Conservation (phyloP, 1,284 basidiomycete genomes). For the Afroboletus lepidellus region DNA sequence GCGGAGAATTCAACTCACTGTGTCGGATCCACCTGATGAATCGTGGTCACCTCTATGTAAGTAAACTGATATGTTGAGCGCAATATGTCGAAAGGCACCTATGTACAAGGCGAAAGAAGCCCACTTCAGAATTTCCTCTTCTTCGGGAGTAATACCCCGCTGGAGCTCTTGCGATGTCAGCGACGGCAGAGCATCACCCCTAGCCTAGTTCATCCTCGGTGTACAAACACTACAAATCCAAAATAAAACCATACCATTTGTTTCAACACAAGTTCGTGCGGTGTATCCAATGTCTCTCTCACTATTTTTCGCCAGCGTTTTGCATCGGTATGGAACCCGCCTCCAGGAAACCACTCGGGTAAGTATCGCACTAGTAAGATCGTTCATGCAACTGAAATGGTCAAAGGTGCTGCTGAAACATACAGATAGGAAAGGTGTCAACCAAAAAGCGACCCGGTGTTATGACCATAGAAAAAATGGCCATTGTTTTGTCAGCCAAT, state of each 20-base stretch:
- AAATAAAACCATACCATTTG: not conserved
- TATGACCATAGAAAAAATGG: not conserved
- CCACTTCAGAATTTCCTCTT: conserved; percentile 1
- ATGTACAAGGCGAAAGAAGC: conserved; percentile 11
- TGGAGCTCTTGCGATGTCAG: not conserved
- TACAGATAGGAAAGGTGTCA: conserved; percentile 27
- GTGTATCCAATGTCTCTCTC: not conserved
- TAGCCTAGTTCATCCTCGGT: not conserved
- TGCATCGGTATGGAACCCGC: not conserved
- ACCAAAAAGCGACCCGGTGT: conserved; percentile 26
- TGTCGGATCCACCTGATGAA: no score
- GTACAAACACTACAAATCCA: not conserved
- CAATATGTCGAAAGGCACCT: conserved; percentile 6
- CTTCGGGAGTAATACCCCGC: conserved; percentile 8
- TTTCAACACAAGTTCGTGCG: not conserved
- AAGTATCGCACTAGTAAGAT: conserved; percentile 35
- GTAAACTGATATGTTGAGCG: no score
- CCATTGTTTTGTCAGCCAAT: not conserved
- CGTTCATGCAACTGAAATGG: not conserved
- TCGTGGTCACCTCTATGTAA: not conserved
- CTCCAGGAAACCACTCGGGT: conserved; percentile 26
- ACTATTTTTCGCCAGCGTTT: not conserved
- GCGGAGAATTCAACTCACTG: conserved; percentile 1
- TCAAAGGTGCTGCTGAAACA: conserved; percentile 9
- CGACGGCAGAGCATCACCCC: not conserved